A percentile compares a stretch with the other conserved stretches of the same genome.
phyloP scores from a whole-genome alignment of 2,329 filamentous ascomycete genomes.

The Hypoxylon sp. region DNA sequence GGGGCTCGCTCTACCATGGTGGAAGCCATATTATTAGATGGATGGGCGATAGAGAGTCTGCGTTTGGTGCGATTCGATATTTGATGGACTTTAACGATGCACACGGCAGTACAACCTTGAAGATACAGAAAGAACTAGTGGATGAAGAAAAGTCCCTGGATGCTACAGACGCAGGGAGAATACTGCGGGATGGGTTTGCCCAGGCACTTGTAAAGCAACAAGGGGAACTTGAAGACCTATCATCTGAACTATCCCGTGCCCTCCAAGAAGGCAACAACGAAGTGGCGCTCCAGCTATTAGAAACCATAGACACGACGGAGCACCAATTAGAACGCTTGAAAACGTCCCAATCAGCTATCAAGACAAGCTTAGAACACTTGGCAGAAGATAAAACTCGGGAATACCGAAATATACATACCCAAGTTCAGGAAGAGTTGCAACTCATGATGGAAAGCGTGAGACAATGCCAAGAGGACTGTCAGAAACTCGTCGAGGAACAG shows the following conservation, averaged over 20 bases:
- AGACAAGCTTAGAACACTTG: slow-evolving; percentile 7
- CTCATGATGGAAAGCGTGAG: slow-evolving; percentile 8
- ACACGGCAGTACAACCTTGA: not conserved
- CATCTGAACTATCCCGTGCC: not conserved
- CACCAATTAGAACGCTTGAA: slow-evolving; percentile 2
- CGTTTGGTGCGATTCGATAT: not conserved
- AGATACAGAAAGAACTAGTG: not conserved
- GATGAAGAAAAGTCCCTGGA: not conserved
- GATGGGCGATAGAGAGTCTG: not conserved
- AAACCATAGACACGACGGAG: not conserved
- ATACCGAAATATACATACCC: slow-evolving; percentile 6
- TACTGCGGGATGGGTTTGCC: not conserved
- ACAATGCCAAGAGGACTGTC: slow-evolving; percentile 17
- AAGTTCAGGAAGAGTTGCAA: slow-evolving; percentile 9
- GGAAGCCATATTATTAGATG: not conserved
- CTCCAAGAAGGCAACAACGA: not conserved
- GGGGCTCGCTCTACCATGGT: not conserved
- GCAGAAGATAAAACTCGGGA: not conserved
- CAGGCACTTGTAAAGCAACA: not conserved
- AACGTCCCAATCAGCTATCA: slow-evolving; percentile 5
- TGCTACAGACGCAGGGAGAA: not conserved
- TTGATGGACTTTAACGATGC: slow-evolving; percentile 2
- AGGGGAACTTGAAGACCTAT: not conserved
- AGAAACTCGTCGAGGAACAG: slow-evolving; percentile 8
- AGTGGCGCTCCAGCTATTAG: slow-evolving; percentile 2